Base-by-base conservation (phyloP, 805 yeast species). In the Ogataea ramenticola region DNA sequence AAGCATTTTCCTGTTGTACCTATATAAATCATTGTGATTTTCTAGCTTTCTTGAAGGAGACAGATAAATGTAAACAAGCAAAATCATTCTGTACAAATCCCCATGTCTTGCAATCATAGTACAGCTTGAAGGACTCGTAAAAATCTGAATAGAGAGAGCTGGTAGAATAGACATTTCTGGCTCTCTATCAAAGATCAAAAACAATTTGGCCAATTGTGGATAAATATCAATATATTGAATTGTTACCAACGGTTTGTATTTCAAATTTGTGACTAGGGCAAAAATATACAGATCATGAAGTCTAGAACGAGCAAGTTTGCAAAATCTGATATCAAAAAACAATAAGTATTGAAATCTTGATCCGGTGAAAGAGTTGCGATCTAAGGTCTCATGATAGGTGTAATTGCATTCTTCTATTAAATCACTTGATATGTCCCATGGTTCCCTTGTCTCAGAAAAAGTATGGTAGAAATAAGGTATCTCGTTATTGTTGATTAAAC, bases 101-200 rank as follows among this genome's bases (percentile, higher is more conserved):
- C 87, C 87, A 52, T 80, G 84, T 27, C 68, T 61, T 7, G 80
- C 71, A 22, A 86, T 75, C 24, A 77, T 65, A 1, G 76, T 74
- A 0, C 95, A 81, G 50, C 84, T 82, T 0, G 89, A 76, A 0
- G 97, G 96, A 43, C 95, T 83, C 0, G 97, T 90, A 61, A 89
- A 89, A 20, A 93, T 65, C 62, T 93, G 99, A 0, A 91, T 80
- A 0, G 95, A 80, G 19, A 91, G 65, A 33, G 82, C 77, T 33
- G 81, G 74, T 67, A 90, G 71, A 3, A 86, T 72, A 12, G 91
- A 86, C 43, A 77, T 64, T 52, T 89, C 96, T 0, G 96, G 96
- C 56, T 93, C 98, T 47, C 96, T 72, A 56, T 93, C 99, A 49
- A 79, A 67, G 0, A 74, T 64, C 39, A 86, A 69, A 51, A 81